Evolutionary conservation across 331 rosid genomes (phyloP), one percentile per base, ranked within the genome.

Genomic region (Saraca asoca): DNA sequence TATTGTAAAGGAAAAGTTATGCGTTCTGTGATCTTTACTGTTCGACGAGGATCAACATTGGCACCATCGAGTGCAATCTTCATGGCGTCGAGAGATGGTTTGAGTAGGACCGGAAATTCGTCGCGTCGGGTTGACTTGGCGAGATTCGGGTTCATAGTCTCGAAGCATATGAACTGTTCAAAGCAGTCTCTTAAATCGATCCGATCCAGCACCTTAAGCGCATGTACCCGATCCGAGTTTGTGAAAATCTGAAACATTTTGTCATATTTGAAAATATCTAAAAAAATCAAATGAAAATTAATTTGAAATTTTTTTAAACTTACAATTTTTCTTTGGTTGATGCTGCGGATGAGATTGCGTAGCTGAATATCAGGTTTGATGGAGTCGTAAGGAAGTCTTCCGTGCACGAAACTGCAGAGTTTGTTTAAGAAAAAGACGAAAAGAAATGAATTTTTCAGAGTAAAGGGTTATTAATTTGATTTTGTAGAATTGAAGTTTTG

Each of bases 71-170:
- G 68, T 0, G 91, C 86, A 19, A 85, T 79, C 19, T 74, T 78
- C 64, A 93, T 52, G 52, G 96, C 98, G 15, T 85, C 86, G 49
- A 42, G 75, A 5, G 96, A 93, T 9, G 98, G 96, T 78, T 93
- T 93, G 5, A 89, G 77, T 5, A 93, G 66, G 7, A 93, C 80
- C 2, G 98, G 96, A 37, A 87, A 79, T 63, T 92, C 89, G 0
- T 87, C 80, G 2, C 91, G 91, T 15, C 84, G 79, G 39, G 78
- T 80, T 2, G 91, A 50, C 12, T 65, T 39, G 0, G 83, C 58
- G 4, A 93, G 88, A 68, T 93, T 85, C 10, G 98, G 96, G 81
- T 93, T 93, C 74, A 93, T 78, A 0, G 95, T 89, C 69, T 93
- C 96, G 69, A 93, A 93, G 70, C 96, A 89, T 44, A 89, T 76